Base-by-base conservation (phyloP, 768 basidiomycete genomes). In the Daedalea quercina region DNA sequence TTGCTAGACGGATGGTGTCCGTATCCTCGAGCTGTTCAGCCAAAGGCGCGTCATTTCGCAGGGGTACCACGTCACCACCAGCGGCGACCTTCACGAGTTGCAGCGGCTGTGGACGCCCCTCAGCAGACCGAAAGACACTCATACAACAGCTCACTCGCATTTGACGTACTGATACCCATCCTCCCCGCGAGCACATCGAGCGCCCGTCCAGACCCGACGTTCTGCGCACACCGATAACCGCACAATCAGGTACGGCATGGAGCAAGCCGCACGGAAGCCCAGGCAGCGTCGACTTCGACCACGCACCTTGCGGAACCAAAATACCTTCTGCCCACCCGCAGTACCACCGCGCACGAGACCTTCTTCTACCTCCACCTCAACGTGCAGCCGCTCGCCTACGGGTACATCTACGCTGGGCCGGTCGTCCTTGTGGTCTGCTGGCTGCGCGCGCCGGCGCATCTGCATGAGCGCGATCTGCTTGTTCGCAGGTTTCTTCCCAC, bases 401-500 rank as follows among this genome's bases (percentile, higher is more conserved):
- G 80, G 69, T 11, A 81, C 65, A 15, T 69, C 67, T 11, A 80
- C 65, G 15, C 70, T 67, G 13, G 73, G 69, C 1, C 67, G 49
- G 48, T 70, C 76, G 61, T 85, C 81, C 59, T 76, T 81, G 19
- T 78, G 73, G 59, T 90, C 82, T 8, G 72, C 80, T 2, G 87
- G 79, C 40, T 70, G 59, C 11, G 90, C 90, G 35, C 72, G 75
- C 63, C 86, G 87, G 50, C 83, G 81, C 76, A 92, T 77, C 62
- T 81, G 87, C 77, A 91, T 87, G 4, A 84, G 62, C 60, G 83
- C 79, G 17, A 90, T 63, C 59, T 79, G 81, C 52, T 75, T 74
- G 55, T 81, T 78, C 1, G 76, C 79, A 20, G 77, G 63, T 57
- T 82, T 82, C 50, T 69, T 73, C 8, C 81, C 76, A 20, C 34